Evolutionary conservation across 139 green algal genomes (phyloP).

Genomic region (Raphidocelis subcapitata): DNA sequence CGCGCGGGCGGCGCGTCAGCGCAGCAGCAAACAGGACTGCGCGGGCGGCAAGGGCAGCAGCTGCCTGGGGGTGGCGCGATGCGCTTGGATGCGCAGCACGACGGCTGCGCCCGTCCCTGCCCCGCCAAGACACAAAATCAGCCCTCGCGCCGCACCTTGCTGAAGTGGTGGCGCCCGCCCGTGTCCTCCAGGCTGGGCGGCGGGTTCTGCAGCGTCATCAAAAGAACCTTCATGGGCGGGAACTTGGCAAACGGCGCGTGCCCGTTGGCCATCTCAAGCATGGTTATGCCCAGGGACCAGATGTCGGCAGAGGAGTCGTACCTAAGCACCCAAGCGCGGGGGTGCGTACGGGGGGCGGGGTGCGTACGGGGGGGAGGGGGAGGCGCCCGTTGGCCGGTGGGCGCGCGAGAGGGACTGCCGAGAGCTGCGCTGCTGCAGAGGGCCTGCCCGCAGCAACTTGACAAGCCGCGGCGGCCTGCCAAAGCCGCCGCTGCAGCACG

Average conservation of each 20-base stretch:
- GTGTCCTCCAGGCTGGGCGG: slow-evolving; percentile 84
- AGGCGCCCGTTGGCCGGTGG: too few species aligned
- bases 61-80: neutral
- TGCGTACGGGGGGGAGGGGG: neutral
- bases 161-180: slow-evolving; percentile 76
- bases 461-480: neutral
- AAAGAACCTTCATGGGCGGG: slow-evolving; percentile 95
- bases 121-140: slow-evolving; percentile 5
- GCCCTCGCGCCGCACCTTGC: slow-evolving; percentile 45
- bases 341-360: neutral
- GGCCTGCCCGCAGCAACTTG: too few species aligned
- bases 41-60: slow-evolving; percentile 2
- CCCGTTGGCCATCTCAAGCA: slow-evolving; percentile 94
- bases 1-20: neutral
- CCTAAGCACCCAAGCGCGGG: slow-evolving; percentile 33
- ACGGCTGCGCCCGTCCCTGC: neutral
- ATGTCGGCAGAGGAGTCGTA: slow-evolving; percentile 95
- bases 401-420: too few species aligned
- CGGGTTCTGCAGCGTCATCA: slow-evolving; percentile 96
- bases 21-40: slow-evolving; percentile 2
- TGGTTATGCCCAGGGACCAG: slow-evolving; percentile 98
- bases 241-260: slow-evolving; percentile 99
- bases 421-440: too few species aligned
- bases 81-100: neutral
- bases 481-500: too few species aligned